These are phyloP conservation scores for Colletotrichum orbiculare DNA, from an alignment of 2,329 filamentous ascomycete genomes.

Conservation along the genomic window DNA sequence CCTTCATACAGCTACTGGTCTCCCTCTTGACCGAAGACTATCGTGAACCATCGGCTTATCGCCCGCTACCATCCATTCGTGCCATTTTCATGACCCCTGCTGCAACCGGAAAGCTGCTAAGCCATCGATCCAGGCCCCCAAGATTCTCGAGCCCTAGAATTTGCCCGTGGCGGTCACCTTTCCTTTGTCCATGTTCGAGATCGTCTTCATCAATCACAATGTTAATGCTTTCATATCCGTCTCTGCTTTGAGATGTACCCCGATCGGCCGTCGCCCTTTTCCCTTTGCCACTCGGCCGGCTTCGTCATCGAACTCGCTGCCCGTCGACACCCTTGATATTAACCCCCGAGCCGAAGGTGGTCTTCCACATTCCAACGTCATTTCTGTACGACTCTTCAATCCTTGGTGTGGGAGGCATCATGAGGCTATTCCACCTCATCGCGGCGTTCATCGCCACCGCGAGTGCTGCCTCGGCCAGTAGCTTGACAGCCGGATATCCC, in stretches of 20 bases:
- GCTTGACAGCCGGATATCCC: not conserved
- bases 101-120: not conserved
- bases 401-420: not conserved
- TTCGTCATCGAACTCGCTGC: not conserved
- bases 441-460: not conserved
- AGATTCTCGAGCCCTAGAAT: not conserved
- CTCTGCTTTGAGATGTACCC: no score
- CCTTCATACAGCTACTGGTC: no score
- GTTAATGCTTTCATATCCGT: not conserved
- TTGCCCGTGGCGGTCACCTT: not conserved
- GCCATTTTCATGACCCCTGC: not conserved
- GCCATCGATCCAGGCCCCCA: not conserved
- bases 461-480: not conserved
- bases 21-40: no score
- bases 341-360: not conserved
- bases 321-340: slow-evolving; percentile 9
- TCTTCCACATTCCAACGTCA: not conserved
- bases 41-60: no score
- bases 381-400: not conserved
- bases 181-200: not conserved
- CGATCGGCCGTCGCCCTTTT: no score
- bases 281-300: not conserved
- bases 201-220: not conserved
- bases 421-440: slow-evolving; percentile 5
- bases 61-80: no score